Evolutionary conservation across 306 rosid genomes (phyloP).

Genomic region (Vicia faba): DNA sequence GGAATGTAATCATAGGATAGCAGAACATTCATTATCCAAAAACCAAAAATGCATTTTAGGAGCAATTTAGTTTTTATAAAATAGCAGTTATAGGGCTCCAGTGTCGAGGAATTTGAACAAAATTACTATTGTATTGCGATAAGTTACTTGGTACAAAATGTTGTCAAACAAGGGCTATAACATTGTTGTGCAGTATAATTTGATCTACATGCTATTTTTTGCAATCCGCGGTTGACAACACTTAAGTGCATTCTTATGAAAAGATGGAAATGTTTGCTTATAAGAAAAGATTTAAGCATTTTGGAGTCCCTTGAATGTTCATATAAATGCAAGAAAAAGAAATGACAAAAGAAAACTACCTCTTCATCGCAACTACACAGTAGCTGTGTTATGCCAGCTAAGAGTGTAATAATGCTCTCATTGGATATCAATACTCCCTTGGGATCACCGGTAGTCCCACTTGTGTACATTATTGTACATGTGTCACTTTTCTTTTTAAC

Average conservation of each 20-base stretch:
- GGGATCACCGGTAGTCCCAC: constrained; percentile 97
- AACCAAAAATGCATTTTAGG: constrained; percentile 3
- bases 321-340: neutral
- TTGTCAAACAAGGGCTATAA: neutral
- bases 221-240: neutral
- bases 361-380: constrained; percentile 56
- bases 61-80: constrained; percentile 2
- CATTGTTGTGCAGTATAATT: neutral
- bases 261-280: constrained; percentile 16
- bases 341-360: constrained; percentile 31
- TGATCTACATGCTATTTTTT: neutral
- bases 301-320: neutral
- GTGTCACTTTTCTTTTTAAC: constrained; percentile 71
- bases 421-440: constrained; percentile 93
- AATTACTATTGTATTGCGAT: neutral
- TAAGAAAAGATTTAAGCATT: neutral
- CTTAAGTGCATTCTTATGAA: constrained; percentile 7
- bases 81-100: neutral
- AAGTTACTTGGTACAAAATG: neutral
- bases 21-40: constrained; percentile 35
- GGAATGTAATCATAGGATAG: constrained; percentile 18
- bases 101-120: neutral
- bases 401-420: constrained; percentile 69
- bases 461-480: constrained; percentile 95
- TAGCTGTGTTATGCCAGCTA: constrained; percentile 55